Evolutionary conservation across 164 flowering plant species (phyloP).

Genomic region (Umbilicus rupestris): DNA sequence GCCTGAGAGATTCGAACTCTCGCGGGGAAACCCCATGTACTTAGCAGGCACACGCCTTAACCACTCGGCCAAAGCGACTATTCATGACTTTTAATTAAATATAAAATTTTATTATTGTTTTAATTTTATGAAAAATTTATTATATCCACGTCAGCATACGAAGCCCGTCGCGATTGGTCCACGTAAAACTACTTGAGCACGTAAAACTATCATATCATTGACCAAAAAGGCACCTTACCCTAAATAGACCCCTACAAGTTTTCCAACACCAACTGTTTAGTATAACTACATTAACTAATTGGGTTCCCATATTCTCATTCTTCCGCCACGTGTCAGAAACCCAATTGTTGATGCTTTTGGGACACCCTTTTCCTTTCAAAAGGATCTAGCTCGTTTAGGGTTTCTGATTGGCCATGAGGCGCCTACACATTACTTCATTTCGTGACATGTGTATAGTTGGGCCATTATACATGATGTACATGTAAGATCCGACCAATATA

Average conservation of each 20-base stretch:
- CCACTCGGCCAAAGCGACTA: constrained; percentile 98
- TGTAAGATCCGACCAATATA: too few species aligned
- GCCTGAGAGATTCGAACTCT: constrained; percentile 78
- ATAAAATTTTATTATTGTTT: too few species aligned
- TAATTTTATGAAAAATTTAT: too few species aligned
- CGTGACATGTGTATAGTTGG: not conserved
- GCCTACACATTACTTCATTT: not conserved
- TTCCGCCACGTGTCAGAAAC: not conserved
- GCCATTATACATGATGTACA: too few species aligned
- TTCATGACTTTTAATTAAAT: too few species aligned
- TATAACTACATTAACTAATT: not conserved
- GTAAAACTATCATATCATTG: not conserved
- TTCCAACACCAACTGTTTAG: not conserved
- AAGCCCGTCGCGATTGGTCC: not conserved
- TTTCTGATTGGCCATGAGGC: not conserved
- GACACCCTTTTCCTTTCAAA: not conserved
- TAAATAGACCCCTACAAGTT: not conserved
- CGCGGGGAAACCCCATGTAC: constrained; percentile 93
- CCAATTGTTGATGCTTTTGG: not conserved
- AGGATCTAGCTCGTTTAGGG: not conserved
- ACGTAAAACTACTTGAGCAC: too few species aligned
- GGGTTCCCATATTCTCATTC: not conserved
- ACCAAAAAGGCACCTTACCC: not conserved
- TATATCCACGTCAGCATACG: too few species aligned
- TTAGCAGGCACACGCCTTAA: constrained; percentile 99